Percentiles rank a stretch among this genome's conserved stretches.
phyloP scores from a whole-genome alignment of 306 rosid species.

The Quercus gilva region DNA sequence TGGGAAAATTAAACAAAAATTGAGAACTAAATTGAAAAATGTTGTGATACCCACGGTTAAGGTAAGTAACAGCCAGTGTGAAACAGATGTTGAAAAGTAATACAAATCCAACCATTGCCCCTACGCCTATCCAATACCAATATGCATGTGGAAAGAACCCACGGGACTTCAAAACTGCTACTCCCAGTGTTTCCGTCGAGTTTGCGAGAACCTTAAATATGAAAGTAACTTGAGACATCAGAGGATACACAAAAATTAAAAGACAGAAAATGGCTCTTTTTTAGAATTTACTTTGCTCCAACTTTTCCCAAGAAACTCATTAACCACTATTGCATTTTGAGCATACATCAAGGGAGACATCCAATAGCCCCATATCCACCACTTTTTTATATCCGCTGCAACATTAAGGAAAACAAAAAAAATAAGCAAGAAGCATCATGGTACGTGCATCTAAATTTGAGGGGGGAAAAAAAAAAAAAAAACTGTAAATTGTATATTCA shows the following conservation, averaged over 20 bases:
- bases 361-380: slow-evolving; percentile 90
- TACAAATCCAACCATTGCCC: slow-evolving; percentile 49
- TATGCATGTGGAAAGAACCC: slow-evolving; percentile 51
- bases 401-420: background rate
- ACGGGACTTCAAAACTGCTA: slow-evolving; percentile 44
- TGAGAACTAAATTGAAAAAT: background rate
- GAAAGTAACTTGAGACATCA: background rate
- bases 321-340: slow-evolving; percentile 62
- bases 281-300: slow-evolving; percentile 55
- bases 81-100: slow-evolving; percentile 44
- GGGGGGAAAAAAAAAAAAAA: background rate
- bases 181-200: slow-evolving; percentile 41
- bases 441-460: slow-evolving; percentile 3
- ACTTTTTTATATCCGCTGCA: slow-evolving; percentile 50
- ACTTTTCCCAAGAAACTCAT: slow-evolving; percentile 63
- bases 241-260: background rate
- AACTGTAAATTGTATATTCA: background rate
- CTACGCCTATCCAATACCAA: slow-evolving; percentile 78
- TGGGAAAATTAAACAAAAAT: background rate
- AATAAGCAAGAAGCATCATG: background rate
- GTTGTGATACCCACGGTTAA: slow-evolving; percentile 43
- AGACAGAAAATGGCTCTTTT: background rate
- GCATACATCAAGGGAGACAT: slow-evolving; percentile 64
- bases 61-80: slow-evolving; percentile 47
- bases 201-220: slow-evolving; percentile 39